Evolutionary conservation across 2,329 filamentous ascomycete genomes (phyloP), one percentile per base, ranked within the genome.

Genomic region (Phialemoniopsis sp.): DNA sequence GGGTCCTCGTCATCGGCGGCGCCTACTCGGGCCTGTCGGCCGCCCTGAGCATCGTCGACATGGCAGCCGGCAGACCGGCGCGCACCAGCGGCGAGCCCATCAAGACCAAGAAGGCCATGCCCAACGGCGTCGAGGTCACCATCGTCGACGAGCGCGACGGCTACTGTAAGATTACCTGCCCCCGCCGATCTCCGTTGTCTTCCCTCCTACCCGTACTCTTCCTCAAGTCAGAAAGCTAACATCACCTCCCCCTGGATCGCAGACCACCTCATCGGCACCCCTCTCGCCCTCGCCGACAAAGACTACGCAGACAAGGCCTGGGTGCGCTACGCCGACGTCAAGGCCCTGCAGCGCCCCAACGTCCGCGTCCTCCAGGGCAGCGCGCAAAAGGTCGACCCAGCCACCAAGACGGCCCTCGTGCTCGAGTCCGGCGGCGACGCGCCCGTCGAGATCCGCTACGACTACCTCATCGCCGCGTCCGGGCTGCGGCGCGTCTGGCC

Each of bases 81-180:
- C 73, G 80, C 21, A 26, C 21, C 13, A 64, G 67, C 37, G 55
- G 40, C 15, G 48, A 42, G 34, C 51, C 43, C 37, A 52, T 43
- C 36, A 51, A 42, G 7, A 45, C 48, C 34, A 26, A 26, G 46
- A 43, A 37, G 41, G 50, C 29, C 29, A 42, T 44, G 44, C 39
- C 40, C 44, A 66, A 83, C 33, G 70, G 77, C 2, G 60, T 87
- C 13, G 74, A 88, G 29, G 80, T 90, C 37, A 89, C 83, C 16
- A 73, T 90, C 16, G 79, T 87, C 17, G 85, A 90, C 51, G 84
- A 89, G 59, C 70, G 84, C n/a, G 86, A 90, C 66, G 87, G 87
- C n/a, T 89, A 80, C 58, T 89, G 85, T 89, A 67, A 51, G 82
- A 26, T n/a, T n/a, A 26, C 21, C 21, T 10, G 21, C n/a, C n/a